A percentile compares a stretch with the other conserved stretches of the same genome.
Evolutionary conservation across 495 filamentous ascomycete genomes (phyloP).

Genomic region (Darksidea phi): DNA sequence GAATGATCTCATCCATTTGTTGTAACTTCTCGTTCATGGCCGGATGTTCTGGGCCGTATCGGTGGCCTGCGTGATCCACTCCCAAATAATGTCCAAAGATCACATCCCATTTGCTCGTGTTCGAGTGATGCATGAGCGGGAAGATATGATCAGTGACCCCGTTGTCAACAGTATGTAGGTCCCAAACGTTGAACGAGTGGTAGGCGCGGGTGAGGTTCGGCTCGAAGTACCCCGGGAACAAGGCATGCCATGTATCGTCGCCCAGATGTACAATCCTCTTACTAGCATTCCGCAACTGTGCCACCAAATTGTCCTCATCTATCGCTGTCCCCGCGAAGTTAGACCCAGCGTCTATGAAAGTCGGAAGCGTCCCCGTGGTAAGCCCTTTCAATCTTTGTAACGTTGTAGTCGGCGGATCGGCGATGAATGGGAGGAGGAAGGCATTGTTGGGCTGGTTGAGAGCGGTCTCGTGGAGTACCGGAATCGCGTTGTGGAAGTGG

Average conservation of each 20-base stretch:
- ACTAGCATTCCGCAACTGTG: slow-evolving; percentile 74
- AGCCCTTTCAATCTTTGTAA: slow-evolving; percentile 89
- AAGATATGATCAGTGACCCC: slow-evolving; percentile 92
- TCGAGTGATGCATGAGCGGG: slow-evolving; percentile 66
- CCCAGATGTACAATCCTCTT: slow-evolving; percentile 89
- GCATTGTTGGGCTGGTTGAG: slow-evolving; percentile 71
- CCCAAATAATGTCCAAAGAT: slow-evolving; percentile 91
- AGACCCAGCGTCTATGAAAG: slow-evolving; percentile 88
- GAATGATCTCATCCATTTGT: slow-evolving; percentile 84
- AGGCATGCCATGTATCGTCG: slow-evolving; percentile 91
- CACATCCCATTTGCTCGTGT: slow-evolving; percentile 77
- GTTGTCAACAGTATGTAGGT: slow-evolving; percentile 94
- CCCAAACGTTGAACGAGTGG: slow-evolving; percentile 98
- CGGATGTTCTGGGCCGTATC: slow-evolving; percentile 89
- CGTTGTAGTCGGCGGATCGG: slow-evolving; percentile 92
- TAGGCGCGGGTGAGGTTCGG: slow-evolving; percentile 78
- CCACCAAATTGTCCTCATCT: slow-evolving; percentile 91
- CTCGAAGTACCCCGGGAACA: slow-evolving; percentile 92
- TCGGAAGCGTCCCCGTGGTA: slow-evolving; percentile 92
- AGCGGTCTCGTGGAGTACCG: slow-evolving; percentile 80
- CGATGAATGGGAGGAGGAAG: slow-evolving; percentile 91
- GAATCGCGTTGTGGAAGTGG: slow-evolving; percentile 83
- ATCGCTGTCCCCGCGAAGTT: slow-evolving; percentile 97
- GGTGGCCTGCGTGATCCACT: slow-evolving; percentile 95
- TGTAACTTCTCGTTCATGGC: slow-evolving; percentile 87